A percentile compares a stretch with the other conserved stretches of the same genome.
Evolutionary conservation across 139 green algal genomes (phyloP).

Genomic region (Pleodorina starrii): DNA sequence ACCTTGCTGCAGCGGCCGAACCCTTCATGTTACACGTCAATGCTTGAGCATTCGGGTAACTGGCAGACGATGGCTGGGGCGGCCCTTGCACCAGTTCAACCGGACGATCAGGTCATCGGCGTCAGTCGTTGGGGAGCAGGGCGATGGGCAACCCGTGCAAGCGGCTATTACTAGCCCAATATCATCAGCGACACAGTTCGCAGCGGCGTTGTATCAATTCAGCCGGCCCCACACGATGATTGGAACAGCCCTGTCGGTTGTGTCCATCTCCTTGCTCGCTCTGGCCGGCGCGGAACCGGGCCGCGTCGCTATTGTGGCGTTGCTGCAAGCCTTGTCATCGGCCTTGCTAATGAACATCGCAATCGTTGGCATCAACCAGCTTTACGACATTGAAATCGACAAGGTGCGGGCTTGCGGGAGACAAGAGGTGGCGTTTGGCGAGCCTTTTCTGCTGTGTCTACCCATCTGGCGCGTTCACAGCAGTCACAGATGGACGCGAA

Average conservation of each 20-base stretch:
- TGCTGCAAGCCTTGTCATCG: constrained; percentile 79
- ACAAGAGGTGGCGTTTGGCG: too few relatives aligned
- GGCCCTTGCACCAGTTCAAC: too few relatives aligned
- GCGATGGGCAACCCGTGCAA: background rate
- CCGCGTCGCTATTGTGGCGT: background rate
- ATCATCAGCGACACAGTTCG: background rate
- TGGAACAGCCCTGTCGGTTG: constrained; percentile 87
- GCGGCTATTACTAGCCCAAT: background rate
- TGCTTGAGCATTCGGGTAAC: background rate
- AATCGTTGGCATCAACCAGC: constrained; percentile 94
- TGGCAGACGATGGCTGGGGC: background rate
- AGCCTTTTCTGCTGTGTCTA: too few relatives aligned
- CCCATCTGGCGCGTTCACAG: too few relatives aligned
- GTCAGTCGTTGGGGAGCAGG: constrained; percentile 10
- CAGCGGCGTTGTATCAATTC: constrained; percentile 27
- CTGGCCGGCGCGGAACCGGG: constrained; percentile 52
- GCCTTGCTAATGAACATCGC: constrained; percentile 95
- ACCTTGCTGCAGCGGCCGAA: background rate
- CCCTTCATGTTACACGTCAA: background rate
- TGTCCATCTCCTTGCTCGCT: constrained; percentile 87
- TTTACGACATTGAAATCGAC: constrained; percentile 92
- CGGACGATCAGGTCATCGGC: background rate
- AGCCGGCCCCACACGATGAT: constrained; percentile 92
- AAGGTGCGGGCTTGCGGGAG: too few relatives aligned
- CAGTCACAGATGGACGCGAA: too few relatives aligned